Base-by-base conservation (phyloP, 352 stramenopile species). In the Globisporangium paddicum region DNA sequence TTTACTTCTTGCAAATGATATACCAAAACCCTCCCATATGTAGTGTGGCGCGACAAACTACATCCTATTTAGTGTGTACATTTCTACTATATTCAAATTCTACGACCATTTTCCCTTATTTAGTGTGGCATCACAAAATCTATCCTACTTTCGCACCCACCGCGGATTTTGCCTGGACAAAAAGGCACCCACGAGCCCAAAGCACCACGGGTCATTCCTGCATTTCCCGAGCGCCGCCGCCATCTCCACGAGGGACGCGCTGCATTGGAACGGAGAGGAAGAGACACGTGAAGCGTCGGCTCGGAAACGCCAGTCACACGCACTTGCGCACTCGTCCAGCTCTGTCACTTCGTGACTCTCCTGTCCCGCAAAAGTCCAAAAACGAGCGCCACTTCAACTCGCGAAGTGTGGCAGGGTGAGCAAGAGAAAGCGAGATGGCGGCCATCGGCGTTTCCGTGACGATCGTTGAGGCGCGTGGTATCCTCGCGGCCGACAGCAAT, bases 401-500 rank as follows among this genome's bases (percentile, higher is more conserved):
- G 35, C 35, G 11, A 18, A 5, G 47, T 41, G 47, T 41, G 47
- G 19, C 16, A 52, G 25, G 16, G 10, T 16, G 10, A 45, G 9
- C n/a, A 34, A 32, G 8, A 41, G 11, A n/a, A 6, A 18, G 2
- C 19, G 49, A 34, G 18, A 62, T 62, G 56, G 34, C 56, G 56
- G 23, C 9, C n/a, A 40, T 58, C 10, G 44, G 41, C 38, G 71
- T 74, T 40, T 65, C 51, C 32, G 72, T 90, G 42, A 71, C 71
- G 59, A 76, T 95, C 61, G 65, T 77, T 14, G 70, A 86, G 64
- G 85, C 85, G 42, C 74, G 76, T 19, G 73, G 69, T 37, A 80
- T 95, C 52, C 66, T 90, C 26, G 80, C 85, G 30, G 77, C 77
- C 25, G 77, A 89, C 58, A 75, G 68, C 59, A 77, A 79, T 58